Conservation (phyloP, 345 rosid species). For the Boechera retrofracta region DNA sequence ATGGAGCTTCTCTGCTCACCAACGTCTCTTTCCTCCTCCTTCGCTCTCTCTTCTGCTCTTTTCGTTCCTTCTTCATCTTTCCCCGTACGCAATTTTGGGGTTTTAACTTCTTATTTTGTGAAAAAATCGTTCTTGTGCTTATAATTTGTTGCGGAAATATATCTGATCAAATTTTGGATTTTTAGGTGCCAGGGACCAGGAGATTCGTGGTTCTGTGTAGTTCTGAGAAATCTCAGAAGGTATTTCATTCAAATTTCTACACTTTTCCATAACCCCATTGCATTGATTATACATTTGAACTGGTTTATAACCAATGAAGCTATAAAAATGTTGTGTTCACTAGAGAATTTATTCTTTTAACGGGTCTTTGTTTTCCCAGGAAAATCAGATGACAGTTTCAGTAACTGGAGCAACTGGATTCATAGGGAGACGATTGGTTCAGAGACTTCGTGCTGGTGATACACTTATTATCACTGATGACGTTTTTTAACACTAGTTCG, state of each 20-base stretch:
- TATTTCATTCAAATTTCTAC: conserved; percentile 29
- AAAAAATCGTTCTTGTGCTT: not conserved
- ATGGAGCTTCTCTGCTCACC: conserved; percentile 56
- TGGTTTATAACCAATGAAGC: not conserved
- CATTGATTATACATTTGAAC: not conserved
- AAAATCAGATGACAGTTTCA: conserved; percentile 73
- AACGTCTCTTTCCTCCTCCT: conserved; percentile 63
- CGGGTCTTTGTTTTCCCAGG: conserved; percentile 39
- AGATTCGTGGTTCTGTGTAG: conserved; percentile 53
- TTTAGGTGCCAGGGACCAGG: conserved; percentile 48
- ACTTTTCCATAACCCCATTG: not conserved
- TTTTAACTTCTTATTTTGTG: not conserved
- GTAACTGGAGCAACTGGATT: conserved; percentile 96
- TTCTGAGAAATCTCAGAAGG: conserved; percentile 61
- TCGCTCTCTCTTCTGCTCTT: conserved; percentile 51
- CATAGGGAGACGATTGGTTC: conserved; percentile 83
- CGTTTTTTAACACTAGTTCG: not conserved
- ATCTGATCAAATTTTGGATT: conserved; percentile 1
- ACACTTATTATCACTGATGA: not conserved
- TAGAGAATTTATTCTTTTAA: too few species aligned
- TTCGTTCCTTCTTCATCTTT: conserved; percentile 44
- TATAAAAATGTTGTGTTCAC: not conserved
- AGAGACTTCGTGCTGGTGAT: conserved; percentile 76
- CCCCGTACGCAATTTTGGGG: conserved; percentile 37
- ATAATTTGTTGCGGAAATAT: not conserved